These are phyloP conservation scores for Termitomyces sp. DNA, from an alignment of 768 basidiomycete genomes.

Conservation along the genomic window DNA sequence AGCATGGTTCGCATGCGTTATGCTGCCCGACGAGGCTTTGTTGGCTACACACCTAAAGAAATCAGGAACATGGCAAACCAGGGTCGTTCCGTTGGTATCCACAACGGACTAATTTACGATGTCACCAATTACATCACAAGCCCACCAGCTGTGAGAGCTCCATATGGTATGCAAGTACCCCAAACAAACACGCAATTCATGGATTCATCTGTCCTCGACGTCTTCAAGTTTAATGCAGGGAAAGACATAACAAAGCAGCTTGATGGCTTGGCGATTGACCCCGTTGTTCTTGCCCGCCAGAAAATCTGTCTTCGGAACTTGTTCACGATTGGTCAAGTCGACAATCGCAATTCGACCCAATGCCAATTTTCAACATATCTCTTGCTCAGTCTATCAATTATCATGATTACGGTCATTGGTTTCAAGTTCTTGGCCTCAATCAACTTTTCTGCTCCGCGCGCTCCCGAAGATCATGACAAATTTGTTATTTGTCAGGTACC, in stretches of 20 bases:
- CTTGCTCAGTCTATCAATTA: slow-evolving; percentile 77
- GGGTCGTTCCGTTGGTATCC: slow-evolving; percentile 74
- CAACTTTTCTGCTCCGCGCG: slow-evolving; percentile 66
- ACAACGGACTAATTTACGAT: slow-evolving; percentile 84
- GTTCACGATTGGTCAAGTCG: slow-evolving; percentile 87
- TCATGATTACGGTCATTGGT: slow-evolving; percentile 92
- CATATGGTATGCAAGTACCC: slow-evolving; percentile 41
- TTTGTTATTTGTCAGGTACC: slow-evolving; percentile 97
- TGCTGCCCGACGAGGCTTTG: slow-evolving; percentile 80
- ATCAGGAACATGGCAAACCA: slow-evolving; percentile 64
- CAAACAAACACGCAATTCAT: slow-evolving; percentile 60
- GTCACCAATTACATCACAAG: slow-evolving; percentile 72
- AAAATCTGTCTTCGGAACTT: slow-evolving; percentile 89
- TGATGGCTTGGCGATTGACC: slow-evolving; percentile 55
- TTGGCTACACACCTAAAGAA: slow-evolving; percentile 77
- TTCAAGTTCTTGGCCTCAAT: slow-evolving; percentile 90
- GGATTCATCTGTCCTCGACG: slow-evolving; percentile 54
- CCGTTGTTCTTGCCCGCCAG: slow-evolving; percentile 60
- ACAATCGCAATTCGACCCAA: slow-evolving; percentile 87
- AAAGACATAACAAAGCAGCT: slow-evolving; percentile 77
- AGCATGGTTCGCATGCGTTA: slow-evolving; percentile 92
- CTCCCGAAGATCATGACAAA: slow-evolving; percentile 89
- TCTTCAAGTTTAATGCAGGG: slow-evolving; percentile 77
- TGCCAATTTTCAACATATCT: slow-evolving; percentile 92
- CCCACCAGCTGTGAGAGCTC: slow-evolving; percentile 51